phyloP scores from a whole-genome alignment of 306 rosid genomes.

The Acacia melanoxylon region DNA sequence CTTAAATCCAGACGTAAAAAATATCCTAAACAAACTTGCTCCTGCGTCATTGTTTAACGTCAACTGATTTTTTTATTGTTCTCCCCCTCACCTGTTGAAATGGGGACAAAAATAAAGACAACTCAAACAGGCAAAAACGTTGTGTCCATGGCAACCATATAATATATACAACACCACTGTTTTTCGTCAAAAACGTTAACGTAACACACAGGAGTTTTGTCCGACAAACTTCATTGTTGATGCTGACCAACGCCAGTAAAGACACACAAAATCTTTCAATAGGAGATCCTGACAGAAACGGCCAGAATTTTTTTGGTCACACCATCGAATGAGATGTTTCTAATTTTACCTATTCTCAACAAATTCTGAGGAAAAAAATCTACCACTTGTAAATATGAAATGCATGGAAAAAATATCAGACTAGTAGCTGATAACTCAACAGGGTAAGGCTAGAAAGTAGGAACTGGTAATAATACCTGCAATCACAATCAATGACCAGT shows the following conservation, averaged over 20 bases:
- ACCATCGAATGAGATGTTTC: background rate
- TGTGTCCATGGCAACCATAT: background rate
- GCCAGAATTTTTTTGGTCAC: slow-evolving; percentile 1
- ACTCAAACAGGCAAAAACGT: background rate
- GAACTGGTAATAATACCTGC: background rate
- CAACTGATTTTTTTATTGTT: background rate
- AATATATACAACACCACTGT: background rate
- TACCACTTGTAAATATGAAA: background rate
- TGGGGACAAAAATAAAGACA: slow-evolving; percentile 14
- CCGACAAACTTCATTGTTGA: background rate
- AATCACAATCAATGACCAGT: background rate
- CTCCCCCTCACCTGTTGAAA: background rate
- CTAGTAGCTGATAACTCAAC: background rate
- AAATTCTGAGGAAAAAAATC: background rate
- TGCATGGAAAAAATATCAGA: background rate
- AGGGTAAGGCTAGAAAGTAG: background rate
- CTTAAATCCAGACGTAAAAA: background rate
- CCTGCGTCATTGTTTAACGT: background rate
- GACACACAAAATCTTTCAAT: slow-evolving; percentile 15
- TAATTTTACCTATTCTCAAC: slow-evolving; percentile 1
- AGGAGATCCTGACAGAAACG: slow-evolving; percentile 3
- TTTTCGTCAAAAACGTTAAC: slow-evolving; percentile 1
- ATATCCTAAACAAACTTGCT: background rate
- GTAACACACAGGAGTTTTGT: slow-evolving; percentile 14
- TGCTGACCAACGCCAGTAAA: slow-evolving; percentile 15